phyloP scores from a whole-genome alignment of 1,284 basidiomycete genomes.

The Exobasidium cylindrosporum region DNA sequence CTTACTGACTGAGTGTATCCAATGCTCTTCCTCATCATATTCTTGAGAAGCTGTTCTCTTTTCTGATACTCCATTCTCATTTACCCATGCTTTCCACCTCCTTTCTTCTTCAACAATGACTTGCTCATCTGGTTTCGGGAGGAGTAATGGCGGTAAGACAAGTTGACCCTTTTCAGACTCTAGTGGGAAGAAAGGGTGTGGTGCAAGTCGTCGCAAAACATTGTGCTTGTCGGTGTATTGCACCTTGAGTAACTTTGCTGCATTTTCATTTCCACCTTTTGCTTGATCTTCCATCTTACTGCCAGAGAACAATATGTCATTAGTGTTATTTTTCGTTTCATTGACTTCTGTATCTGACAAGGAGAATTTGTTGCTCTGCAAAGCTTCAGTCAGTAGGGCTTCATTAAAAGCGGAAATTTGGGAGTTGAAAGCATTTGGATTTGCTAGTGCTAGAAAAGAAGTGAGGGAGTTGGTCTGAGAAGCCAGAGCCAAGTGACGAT shows the following conservation, averaged over 20 bases:
- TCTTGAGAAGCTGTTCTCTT: background rate
- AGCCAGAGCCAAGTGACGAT: conserved; percentile 12
- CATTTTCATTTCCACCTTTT: background rate
- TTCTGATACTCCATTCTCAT: background rate
- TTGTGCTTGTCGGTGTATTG: background rate
- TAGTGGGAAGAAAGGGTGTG: conserved; percentile 1
- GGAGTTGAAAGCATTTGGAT: conserved; percentile 4
- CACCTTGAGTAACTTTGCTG: background rate
- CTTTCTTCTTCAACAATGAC: background rate
- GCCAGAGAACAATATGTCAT: background rate
- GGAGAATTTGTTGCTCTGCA: conserved; percentile 1
- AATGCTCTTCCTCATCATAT: background rate
- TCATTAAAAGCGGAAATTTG: background rate
- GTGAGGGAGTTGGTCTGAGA: conserved; percentile 16
- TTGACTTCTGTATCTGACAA: background rate
- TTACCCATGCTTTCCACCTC: background rate
- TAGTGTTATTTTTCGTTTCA: background rate
- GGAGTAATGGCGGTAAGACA: background rate
- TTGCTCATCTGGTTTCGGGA: background rate
- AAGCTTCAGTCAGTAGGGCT: background rate
- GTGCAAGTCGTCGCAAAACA: background rate
- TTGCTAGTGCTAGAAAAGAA: conserved; percentile 12
- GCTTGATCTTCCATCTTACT: background rate
- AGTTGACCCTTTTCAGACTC: conserved; percentile 5
- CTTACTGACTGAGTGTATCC: background rate